Evolutionary conservation across 2,329 filamentous ascomycete species (phyloP).

Genomic region (Aureobasidium sp.): DNA sequence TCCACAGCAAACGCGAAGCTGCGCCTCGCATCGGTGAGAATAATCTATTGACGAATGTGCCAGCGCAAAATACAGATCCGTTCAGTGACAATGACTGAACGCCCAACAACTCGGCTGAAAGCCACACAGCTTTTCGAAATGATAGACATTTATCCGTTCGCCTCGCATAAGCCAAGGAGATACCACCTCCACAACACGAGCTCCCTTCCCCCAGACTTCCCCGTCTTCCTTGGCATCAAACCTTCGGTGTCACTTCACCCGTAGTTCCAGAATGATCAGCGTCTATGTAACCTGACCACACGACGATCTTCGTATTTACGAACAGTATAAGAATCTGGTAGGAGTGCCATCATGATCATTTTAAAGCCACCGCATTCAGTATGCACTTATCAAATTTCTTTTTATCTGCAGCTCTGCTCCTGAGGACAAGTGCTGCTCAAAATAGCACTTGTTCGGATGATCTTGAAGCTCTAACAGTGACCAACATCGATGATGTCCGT

Average conservation of each 20-base stretch:
- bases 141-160: neutral
- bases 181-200: neutral
- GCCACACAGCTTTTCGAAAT: neutral
- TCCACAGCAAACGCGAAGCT: no score
- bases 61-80: no score
- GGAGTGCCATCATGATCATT: neutral
- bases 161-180: neutral
- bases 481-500: neutral
- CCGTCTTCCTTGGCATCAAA: neutral
- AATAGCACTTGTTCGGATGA: slow-evolving; percentile 1
- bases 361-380: neutral
- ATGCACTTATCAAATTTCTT: neutral
- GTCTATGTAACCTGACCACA: neutral
- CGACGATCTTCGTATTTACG: neutral
- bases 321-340: neutral
- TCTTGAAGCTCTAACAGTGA: neutral
- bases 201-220: neutral
- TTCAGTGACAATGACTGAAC: no score
- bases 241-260: slow-evolving; percentile 8
- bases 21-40: no score
- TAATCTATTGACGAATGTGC: no score
- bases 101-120: neutral
- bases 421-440: neutral
- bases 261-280: slow-evolving; percentile 2
- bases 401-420: neutral